phyloP scores from a whole-genome alignment of 2,329 filamentous ascomycete species.

The Alternaria tenuissima region DNA sequence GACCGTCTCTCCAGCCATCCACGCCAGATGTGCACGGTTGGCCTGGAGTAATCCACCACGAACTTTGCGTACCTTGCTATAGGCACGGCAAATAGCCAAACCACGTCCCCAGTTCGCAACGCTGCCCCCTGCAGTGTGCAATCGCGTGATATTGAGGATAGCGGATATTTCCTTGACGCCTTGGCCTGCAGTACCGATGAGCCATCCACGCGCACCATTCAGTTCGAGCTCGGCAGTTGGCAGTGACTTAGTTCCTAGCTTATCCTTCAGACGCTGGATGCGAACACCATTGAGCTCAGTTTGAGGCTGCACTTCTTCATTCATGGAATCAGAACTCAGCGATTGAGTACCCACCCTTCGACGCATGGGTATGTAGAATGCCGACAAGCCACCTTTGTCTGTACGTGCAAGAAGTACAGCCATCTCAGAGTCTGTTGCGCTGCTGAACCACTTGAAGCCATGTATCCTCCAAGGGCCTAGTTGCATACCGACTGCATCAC shows the following conservation, averaged over 20 bases:
- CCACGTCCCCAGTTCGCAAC: conserved; percentile 65
- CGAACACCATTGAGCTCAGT: conserved; percentile 70
- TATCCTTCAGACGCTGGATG: conserved; percentile 75
- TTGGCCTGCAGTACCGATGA: conserved; percentile 71
- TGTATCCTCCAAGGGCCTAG: conserved; percentile 68
- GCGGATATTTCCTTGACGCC: conserved; percentile 74
- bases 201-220: conserved; percentile 53
- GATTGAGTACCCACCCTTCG: conserved; percentile 37
- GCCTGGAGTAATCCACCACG: conserved; percentile 58
- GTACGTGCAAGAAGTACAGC: conserved; percentile 71
- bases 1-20: conserved; percentile 64
- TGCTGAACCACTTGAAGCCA: conserved; percentile 78
- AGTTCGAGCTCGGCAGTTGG: conserved; percentile 76
- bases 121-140: conserved; percentile 65
- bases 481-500: conserved; percentile 44
- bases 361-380: conserved; percentile 72
- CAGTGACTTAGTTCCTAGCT: conserved; percentile 73
- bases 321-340: conserved; percentile 9
- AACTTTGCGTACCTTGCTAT: conserved; percentile 65
- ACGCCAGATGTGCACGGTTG: conserved; percentile 65
- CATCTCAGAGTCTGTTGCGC: conserved; percentile 71
- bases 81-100: conserved; percentile 66
- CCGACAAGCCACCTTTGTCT: conserved; percentile 60
- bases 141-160: conserved; percentile 71
- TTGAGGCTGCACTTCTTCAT: conserved; percentile 22